A percentile compares a stretch with the other conserved stretches of the same genome.
Conservation (phyloP, 75 land plant genomes). For the Chamaecyparis obtusa region DNA sequence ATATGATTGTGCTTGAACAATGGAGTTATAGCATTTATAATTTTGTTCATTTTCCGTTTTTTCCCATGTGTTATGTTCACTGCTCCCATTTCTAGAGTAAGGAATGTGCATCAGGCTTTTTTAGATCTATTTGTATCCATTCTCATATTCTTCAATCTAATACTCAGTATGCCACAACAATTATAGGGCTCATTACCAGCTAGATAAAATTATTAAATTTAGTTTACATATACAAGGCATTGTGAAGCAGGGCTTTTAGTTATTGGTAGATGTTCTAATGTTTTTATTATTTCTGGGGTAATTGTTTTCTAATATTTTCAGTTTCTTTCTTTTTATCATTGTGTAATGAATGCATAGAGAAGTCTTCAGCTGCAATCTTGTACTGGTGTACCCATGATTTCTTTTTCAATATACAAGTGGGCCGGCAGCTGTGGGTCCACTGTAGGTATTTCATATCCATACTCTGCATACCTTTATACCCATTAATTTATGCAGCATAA, state of each 20-base stretch:
- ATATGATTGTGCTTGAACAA: not conserved
- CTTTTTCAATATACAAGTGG: not conserved
- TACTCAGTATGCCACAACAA: not conserved
- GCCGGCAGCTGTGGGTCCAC: not conserved
- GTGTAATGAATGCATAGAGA: too few species aligned
- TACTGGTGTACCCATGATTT: not conserved
- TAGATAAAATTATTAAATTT: not conserved
- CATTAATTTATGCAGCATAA: not conserved
- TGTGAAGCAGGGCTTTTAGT: not conserved
- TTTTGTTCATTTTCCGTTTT: not conserved
- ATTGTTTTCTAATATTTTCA: not conserved
- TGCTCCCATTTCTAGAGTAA: not conserved
- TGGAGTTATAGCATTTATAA: not conserved
- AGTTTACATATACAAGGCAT: not conserved
- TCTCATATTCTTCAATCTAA: not conserved
- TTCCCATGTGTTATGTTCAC: not conserved
- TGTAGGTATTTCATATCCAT: not conserved
- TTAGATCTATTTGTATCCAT: not conserved
- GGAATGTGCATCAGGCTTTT: not conserved
- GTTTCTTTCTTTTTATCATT: not conserved
- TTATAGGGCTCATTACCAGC: not conserved
- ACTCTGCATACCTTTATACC: not conserved
- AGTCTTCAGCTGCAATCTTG: not conserved
- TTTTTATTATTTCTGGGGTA: not conserved
- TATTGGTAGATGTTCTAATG: not conserved